phyloP scores from a whole-genome alignment of 2,329 filamentous ascomycete species.

The Colletotrichum viniferum region DNA sequence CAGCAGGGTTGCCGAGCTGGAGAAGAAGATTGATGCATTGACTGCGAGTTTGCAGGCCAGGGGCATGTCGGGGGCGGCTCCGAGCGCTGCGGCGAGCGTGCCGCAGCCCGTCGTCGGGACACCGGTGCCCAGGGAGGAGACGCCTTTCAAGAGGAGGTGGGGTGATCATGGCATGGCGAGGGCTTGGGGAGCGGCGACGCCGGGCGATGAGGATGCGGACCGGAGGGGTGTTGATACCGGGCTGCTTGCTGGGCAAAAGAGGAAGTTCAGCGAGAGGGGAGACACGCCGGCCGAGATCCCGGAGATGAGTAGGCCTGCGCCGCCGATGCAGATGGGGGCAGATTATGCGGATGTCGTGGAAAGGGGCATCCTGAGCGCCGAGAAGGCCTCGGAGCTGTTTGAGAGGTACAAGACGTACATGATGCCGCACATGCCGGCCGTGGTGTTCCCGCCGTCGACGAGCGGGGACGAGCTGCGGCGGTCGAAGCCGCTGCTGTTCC shows the following conservation, averaged over 20 bases:
- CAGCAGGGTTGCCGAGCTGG: constrained; percentile 84
- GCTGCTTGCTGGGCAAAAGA: constrained; percentile 28
- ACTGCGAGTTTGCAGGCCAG: constrained; percentile 77
- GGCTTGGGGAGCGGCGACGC: background rate
- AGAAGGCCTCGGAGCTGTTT: constrained; percentile 60
- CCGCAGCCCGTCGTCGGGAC: background rate
- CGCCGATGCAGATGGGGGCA: constrained; percentile 16
- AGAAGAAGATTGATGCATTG: constrained; percentile 90
- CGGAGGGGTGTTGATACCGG: background rate
- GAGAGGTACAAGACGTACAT: constrained; percentile 64
- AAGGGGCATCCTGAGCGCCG: constrained; percentile 61
- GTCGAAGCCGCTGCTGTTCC: constrained; percentile 69
- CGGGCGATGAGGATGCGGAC: background rate
- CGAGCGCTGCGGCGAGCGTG: constrained; percentile 22
- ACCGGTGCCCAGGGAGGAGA: background rate
- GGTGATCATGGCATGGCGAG: background rate
- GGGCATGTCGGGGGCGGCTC: constrained; percentile 20
- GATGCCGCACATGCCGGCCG: constrained; percentile 64
- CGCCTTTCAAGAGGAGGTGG: constrained; percentile 16
- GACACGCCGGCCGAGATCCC: background rate
- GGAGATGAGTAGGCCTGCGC: constrained; percentile 4
- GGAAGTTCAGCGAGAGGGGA: constrained; percentile 32
- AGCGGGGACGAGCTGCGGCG: constrained; percentile 61
- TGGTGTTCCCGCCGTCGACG: constrained; percentile 61
- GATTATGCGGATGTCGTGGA: constrained; percentile 58